Percentiles rank a stretch among this genome's conserved stretches.
These are phyloP conservation scores for Linanthus parryae DNA, from an alignment of 148 eudicot species.

Conservation along the genomic window DNA sequence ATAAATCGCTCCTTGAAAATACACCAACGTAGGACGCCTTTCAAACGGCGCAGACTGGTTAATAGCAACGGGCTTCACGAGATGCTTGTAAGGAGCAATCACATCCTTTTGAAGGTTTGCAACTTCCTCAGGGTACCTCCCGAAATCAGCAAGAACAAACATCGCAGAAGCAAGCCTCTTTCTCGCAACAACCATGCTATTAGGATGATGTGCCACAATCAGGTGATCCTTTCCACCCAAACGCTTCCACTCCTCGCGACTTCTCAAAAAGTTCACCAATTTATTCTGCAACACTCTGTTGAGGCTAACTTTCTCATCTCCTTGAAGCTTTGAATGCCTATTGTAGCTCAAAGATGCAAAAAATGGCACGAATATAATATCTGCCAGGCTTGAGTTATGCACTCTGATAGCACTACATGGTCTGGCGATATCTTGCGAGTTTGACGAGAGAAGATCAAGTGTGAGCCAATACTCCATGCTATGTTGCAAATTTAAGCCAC, in stretches of 20 bases:
- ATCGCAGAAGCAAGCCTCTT: conserved; percentile 60
- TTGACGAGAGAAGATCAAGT: conserved; percentile 87
- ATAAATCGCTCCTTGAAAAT: conserved; percentile 93
- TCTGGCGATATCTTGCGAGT: conserved; percentile 30
- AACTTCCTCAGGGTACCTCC: conserved; percentile 54
- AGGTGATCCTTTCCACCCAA: conserved; percentile 69
- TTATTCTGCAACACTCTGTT: conserved; percentile 58
- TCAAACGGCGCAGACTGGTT: conserved; percentile 50
- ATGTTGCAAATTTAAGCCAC: conserved; percentile 92
- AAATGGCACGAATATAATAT: conserved; percentile 82
- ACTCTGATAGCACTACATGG: conserved; percentile 80
- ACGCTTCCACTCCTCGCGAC: conserved; percentile 65
- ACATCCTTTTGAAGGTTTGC: conserved; percentile 87
- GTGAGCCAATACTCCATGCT: conserved; percentile 96
- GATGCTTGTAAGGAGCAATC: conserved; percentile 92
- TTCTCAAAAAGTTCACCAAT: conserved; percentile 56
- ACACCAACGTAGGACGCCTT: conserved; percentile 58
- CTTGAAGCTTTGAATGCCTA: conserved; percentile 52
- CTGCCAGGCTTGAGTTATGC: conserved; percentile 58
- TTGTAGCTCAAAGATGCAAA: conserved; percentile 90
- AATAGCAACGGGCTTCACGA: conserved; percentile 43
- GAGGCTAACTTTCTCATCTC: conserved; percentile 43
- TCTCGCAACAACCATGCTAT: conserved; percentile 71
- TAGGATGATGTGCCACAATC: conserved; percentile 89
- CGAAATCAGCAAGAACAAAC: conserved; percentile 90